These are phyloP conservation scores for Xylaria bambusicola DNA, from an alignment of 495 filamentous ascomycete species.

Conservation along the genomic window DNA sequence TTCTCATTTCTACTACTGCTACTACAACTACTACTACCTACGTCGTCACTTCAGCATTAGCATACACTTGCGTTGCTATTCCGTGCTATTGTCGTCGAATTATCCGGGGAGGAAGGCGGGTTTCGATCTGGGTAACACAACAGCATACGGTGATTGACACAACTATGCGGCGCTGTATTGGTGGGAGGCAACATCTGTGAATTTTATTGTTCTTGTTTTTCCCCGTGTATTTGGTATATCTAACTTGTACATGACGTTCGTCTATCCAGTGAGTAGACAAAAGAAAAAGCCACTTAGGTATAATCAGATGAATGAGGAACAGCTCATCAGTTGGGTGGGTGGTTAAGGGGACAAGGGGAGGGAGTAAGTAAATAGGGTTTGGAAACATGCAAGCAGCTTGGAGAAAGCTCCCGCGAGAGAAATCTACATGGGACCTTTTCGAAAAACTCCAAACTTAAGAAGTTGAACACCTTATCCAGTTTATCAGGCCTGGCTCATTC, in stretches of 20 bases:
- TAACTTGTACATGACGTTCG: constrained; percentile 12
- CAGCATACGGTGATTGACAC: constrained; percentile 4
- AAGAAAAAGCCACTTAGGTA: neutral
- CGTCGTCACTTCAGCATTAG: no score
- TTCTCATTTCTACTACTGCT: no score
- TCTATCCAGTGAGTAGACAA: neutral
- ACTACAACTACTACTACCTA: no score
- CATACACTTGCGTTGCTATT: no score
- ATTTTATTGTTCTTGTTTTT: no score
- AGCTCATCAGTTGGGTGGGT: neutral
- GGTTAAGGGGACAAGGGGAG: no score
- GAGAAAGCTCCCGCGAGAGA: neutral
- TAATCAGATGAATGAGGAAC: neutral
- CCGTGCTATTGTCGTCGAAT: no score
- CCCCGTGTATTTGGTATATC: constrained; percentile 8
- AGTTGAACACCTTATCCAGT: no score
- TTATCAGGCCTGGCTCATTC: no score
- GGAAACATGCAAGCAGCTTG: neutral
- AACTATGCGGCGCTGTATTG: neutral
- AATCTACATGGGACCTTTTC: no score
- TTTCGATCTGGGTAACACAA: no score
- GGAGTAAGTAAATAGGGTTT: neutral
- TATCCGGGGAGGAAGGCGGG: constrained; percentile 2
- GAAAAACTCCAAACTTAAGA: neutral
- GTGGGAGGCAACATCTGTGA: constrained; percentile 5